These are phyloP conservation scores for Puccinia triticina DNA, from an alignment of 1,284 basidiomycete species.

Conservation along the genomic window DNA sequence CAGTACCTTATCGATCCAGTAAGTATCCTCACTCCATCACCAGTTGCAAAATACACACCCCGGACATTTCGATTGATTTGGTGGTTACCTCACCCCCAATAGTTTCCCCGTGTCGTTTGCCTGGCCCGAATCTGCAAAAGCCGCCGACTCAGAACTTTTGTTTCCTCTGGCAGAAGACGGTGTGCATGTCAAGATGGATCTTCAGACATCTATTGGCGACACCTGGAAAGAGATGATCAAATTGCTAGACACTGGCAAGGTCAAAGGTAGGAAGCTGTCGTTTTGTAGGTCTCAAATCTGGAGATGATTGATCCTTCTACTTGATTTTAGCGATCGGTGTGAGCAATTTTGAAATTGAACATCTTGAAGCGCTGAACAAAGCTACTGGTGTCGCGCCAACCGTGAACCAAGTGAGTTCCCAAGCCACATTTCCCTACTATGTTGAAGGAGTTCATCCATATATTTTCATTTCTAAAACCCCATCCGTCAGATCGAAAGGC, in stretches of 20 bases:
- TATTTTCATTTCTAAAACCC: not conserved
- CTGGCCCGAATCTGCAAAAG: slow-evolving; percentile 19
- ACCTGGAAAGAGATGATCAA: slow-evolving; percentile 60
- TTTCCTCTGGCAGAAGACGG: slow-evolving; percentile 55
- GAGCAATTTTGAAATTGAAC: slow-evolving; percentile 58
- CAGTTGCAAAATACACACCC: not conserved
- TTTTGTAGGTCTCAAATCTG: not conserved
- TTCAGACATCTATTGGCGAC: slow-evolving; percentile 57
- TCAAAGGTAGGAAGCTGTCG: slow-evolving; percentile 56
- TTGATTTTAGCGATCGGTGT: slow-evolving; percentile 54
- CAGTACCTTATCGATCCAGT: slow-evolving; percentile 41
- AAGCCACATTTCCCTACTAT: not conserved
- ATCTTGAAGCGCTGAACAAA: slow-evolving; percentile 58
- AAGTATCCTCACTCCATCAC: slow-evolving; percentile 3
- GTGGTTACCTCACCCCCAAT: not conserved
- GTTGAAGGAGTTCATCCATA: not conserved
- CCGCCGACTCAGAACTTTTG: slow-evolving; percentile 54
- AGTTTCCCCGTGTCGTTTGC: slow-evolving; percentile 59
- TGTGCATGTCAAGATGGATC: slow-evolving; percentile 55
- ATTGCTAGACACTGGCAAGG: slow-evolving; percentile 59
- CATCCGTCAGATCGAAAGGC: slow-evolving; percentile 39
- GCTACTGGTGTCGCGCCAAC: slow-evolving; percentile 59
- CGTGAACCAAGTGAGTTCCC: slow-evolving; percentile 56
- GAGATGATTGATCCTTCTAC: not conserved
- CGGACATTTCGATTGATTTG: not conserved